phyloP scores from a whole-genome alignment of 208 protist genomes.

The Kentomonas sorsogonicus region DNA sequence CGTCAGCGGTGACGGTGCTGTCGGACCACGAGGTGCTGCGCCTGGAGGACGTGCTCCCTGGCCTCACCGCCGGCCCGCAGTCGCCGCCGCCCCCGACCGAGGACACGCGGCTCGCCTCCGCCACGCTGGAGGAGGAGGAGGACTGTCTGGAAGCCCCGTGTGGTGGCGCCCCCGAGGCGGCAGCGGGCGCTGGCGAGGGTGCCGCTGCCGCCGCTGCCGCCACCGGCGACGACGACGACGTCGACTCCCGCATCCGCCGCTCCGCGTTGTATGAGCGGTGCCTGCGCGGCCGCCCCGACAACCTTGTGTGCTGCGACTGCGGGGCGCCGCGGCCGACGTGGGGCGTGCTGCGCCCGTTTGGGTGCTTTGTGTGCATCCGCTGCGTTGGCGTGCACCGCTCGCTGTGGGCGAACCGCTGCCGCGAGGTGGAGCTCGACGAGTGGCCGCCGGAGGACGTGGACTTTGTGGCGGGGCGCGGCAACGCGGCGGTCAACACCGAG shows the following conservation, averaged over 20 bases:
- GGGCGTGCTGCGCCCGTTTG: slow-evolving; percentile 61
- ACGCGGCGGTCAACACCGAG: slow-evolving; percentile 48
- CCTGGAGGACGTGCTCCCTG: slow-evolving; percentile 52
- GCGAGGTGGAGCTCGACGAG: slow-evolving; percentile 53
- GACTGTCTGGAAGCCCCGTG: background rate
- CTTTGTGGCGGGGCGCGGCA: slow-evolving; percentile 60
- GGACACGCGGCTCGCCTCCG: background rate
- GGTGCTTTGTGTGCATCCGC: slow-evolving; percentile 68
- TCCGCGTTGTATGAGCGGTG: slow-evolving; percentile 20
- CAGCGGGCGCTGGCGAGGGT: no score
- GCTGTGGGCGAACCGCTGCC: slow-evolving; percentile 67
- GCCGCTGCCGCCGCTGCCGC: no score
- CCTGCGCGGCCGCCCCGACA: slow-evolving; percentile 23
- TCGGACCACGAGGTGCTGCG: slow-evolving; percentile 54
- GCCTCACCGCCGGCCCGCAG: no score
- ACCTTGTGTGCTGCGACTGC: slow-evolving; percentile 63
- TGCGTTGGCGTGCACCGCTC: slow-evolving; percentile 73
- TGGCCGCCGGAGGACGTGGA: slow-evolving; percentile 43
- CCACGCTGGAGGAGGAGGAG: slow-evolving; percentile 12
- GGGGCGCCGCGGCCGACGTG: slow-evolving; percentile 48
- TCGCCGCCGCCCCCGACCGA: background rate
- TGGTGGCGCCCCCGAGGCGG: no score
- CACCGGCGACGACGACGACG: background rate
- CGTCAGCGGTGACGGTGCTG: slow-evolving; percentile 28
- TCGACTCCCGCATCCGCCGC: background rate